These are phyloP conservation scores for Sclerotinia minor DNA, from an alignment of 2,329 filamentous ascomycete genomes.

Conservation along the genomic window DNA sequence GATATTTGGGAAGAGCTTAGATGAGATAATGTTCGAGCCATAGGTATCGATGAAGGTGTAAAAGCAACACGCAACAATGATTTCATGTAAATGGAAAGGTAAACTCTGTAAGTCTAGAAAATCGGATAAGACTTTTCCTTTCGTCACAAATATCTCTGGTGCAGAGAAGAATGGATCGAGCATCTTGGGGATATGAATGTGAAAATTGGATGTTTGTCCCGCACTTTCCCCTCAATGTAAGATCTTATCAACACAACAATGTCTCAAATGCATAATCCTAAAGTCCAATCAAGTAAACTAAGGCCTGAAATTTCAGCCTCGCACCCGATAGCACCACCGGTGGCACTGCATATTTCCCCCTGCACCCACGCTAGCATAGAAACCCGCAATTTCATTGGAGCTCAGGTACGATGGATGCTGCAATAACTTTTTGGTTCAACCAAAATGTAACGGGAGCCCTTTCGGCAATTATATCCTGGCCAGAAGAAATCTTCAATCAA, in stretches of 20 bases:
- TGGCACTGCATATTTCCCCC: background rate
- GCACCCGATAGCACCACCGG: no score
- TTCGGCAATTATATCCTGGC: background rate
- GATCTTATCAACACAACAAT: no score
- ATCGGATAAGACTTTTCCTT: background rate
- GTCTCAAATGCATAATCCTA: background rate
- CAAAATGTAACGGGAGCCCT: background rate
- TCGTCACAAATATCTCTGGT: background rate
- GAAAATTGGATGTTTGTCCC: background rate
- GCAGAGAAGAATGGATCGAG: background rate
- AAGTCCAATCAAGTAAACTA: background rate
- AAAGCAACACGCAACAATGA: conserved; percentile 62
- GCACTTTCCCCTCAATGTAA: background rate
- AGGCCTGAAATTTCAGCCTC: background rate
- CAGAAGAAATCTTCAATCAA: background rate
- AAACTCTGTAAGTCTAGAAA: conserved; percentile 50
- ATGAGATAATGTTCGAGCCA: conserved; percentile 65
- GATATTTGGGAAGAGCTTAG: conserved; percentile 53
- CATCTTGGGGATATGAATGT: background rate
- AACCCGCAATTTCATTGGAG: background rate
- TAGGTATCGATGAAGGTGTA: conserved; percentile 68
- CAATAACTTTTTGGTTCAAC: background rate
- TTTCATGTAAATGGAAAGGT: conserved; percentile 74
- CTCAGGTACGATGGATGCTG: background rate
- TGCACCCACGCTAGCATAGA: background rate